These are phyloP conservation scores for Papiliotrema laurentii DNA, from an alignment of 1,284 basidiomycete species.

Conservation along the genomic window DNA sequence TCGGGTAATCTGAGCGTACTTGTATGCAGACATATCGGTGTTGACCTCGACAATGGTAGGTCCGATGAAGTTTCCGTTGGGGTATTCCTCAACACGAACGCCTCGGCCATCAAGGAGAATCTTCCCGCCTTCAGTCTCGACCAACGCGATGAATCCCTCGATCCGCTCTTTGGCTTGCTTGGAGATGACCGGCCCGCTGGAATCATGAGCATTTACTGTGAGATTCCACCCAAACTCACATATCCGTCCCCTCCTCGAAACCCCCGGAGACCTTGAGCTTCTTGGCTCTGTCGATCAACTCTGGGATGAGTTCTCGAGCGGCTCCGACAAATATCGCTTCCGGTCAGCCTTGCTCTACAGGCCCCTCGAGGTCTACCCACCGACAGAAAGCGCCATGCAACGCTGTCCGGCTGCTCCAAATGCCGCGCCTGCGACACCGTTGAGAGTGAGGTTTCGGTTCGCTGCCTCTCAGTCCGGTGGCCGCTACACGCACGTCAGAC, in stretches of 20 bases:
- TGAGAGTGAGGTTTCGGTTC: slow-evolving; percentile 88
- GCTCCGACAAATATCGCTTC: slow-evolving; percentile 71
- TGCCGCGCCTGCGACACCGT: slow-evolving; percentile 89
- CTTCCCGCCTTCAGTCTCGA: slow-evolving; percentile 77
- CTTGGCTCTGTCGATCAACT: slow-evolving; percentile 77
- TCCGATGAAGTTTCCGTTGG: slow-evolving; percentile 91
- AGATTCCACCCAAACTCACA: slow-evolving; percentile 56
- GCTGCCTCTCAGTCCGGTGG: slow-evolving; percentile 52
- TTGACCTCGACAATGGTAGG: slow-evolving; percentile 83
- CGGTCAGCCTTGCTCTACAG: too few species aligned
- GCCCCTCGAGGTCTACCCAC: slow-evolving; percentile 48
- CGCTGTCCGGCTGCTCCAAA: slow-evolving; percentile 97
- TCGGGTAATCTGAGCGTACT: slow-evolving; percentile 51
- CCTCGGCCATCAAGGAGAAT: slow-evolving; percentile 83
- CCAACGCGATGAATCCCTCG: slow-evolving; percentile 70
- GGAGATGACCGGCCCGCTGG: slow-evolving; percentile 89
- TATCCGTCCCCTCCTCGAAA: slow-evolving; percentile 79
- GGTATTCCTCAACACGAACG: slow-evolving; percentile 66
- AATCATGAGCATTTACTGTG: slow-evolving; percentile 4
- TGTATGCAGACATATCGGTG: slow-evolving; percentile 81
- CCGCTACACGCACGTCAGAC: slow-evolving; percentile 8
- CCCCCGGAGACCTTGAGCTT: slow-evolving; percentile 81
- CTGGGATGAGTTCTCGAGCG: slow-evolving; percentile 76
- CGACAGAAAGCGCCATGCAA: slow-evolving; percentile 91
- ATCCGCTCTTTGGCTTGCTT: slow-evolving; percentile 78